Percentiles rank a stretch among this genome's conserved stretches.
phyloP scores from a whole-genome alignment of 1,139 yeast genomes.

The Pichia inconspicua region DNA sequence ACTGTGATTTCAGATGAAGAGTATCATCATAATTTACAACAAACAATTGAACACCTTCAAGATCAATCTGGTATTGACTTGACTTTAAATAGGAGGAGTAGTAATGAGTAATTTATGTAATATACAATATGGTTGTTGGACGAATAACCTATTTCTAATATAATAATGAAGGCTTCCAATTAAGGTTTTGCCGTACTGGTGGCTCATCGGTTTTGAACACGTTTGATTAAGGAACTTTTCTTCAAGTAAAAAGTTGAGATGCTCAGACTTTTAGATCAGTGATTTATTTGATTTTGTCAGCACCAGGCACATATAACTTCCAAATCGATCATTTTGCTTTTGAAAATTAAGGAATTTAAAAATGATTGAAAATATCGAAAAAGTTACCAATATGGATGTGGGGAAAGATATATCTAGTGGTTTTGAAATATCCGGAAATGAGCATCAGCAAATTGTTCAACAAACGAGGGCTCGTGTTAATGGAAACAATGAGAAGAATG shows the following conservation, averaged over 20 bases:
- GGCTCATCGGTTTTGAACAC: not conserved
- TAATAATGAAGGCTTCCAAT: no score
- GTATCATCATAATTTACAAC: constrained; percentile 1
- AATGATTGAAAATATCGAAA: constrained; percentile 8
- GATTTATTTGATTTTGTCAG: no score
- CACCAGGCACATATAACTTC: not conserved
- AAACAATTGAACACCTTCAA: constrained; percentile 1
- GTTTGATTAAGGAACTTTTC: no score
- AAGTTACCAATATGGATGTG: constrained; percentile 7
- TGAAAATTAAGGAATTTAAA: not conserved
- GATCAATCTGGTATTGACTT: constrained; percentile 8
- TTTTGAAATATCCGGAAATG: constrained; percentile 1
- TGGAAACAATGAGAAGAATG: constrained; percentile 5
- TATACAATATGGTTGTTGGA: no score
- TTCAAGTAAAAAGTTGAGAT: not conserved
- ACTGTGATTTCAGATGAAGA: not conserved
- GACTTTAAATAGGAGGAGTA: not conserved
- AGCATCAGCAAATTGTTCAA: constrained; percentile 9
- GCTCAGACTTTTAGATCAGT: not conserved
- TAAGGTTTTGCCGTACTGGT: not conserved
- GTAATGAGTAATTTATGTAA: not conserved
- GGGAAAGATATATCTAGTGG: constrained; percentile 1
- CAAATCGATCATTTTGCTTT: not conserved
- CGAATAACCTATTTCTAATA: no score
- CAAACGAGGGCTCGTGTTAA: constrained; percentile 15